Conservation (phyloP, 2,329 filamentous ascomycete species). For the Diaporthe caulivora region DNA sequence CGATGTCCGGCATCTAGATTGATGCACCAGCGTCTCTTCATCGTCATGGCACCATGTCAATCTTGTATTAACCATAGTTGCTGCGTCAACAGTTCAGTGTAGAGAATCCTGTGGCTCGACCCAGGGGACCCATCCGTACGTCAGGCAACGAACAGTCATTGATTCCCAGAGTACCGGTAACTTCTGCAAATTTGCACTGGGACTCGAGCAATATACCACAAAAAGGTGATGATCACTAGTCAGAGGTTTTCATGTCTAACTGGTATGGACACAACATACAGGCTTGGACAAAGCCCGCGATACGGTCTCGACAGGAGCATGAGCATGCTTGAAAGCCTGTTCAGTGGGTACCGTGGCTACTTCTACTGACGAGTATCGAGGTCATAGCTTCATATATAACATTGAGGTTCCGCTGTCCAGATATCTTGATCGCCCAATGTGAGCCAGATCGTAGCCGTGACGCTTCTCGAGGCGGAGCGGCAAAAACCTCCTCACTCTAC, state of each 20-base stretch:
- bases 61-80: too few species aligned
- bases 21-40: slow-evolving; percentile 77
- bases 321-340: neutral
- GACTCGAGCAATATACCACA: slow-evolving; percentile 61
- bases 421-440: too few species aligned
- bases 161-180: slow-evolving; percentile 41
- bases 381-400: too few species aligned
- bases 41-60: slow-evolving; percentile 51
- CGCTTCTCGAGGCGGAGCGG: slow-evolving; percentile 70
- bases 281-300: neutral
- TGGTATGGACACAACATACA: neutral
- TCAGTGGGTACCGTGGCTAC: neutral
- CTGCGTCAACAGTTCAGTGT: slow-evolving; percentile 48
- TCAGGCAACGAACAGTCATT: slow-evolving; percentile 61
- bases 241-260: neutral
- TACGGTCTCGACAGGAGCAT: neutral
- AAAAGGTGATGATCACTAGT: slow-evolving; percentile 50
- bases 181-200: slow-evolving; percentile 47
- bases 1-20: slow-evolving; percentile 74
- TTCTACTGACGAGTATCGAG: neutral
- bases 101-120: slow-evolving; percentile 71
- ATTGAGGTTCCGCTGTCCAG: too few species aligned
- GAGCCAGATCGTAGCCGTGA: neutral
- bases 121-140: slow-evolving; percentile 73
- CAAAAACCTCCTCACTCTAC: slow-evolving; percentile 44